Conservation (phyloP, 2,329 filamentous ascomycete genomes). For the Stachybotrys elegans region DNA sequence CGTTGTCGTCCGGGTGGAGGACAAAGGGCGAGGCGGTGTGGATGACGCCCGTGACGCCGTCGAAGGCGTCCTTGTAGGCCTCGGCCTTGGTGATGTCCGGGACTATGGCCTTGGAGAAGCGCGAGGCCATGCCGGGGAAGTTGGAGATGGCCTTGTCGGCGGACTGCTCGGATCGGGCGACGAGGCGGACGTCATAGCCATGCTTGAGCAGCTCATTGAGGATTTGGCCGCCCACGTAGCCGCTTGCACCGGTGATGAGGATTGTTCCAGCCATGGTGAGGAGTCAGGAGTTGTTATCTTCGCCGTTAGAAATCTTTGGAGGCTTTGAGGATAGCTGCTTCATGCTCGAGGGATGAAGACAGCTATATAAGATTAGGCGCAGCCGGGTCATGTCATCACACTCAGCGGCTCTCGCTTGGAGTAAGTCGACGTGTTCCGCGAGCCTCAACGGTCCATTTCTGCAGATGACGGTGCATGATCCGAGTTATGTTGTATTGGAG, state of each 20-base stretch:
- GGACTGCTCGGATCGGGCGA: constrained; percentile 3
- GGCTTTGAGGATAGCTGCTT: too few relatives aligned
- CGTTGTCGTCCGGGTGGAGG: constrained; percentile 51
- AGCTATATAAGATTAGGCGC: too few relatives aligned
- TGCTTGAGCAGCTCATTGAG: constrained; percentile 4
- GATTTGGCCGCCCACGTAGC: constrained; percentile 8
- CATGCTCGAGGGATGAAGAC: too few relatives aligned
- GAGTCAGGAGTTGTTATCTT: background rate
- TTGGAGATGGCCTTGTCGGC: constrained; percentile 2
- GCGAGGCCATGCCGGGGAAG: constrained; percentile 2
- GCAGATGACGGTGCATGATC: too few relatives aligned
- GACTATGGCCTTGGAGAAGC: constrained; percentile 51
- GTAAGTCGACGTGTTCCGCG: too few relatives aligned
- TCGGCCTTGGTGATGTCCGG: constrained; percentile 64
- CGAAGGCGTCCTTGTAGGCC: constrained; percentile 56
- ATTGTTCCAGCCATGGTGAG: constrained; percentile 1
- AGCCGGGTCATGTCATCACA: too few relatives aligned
- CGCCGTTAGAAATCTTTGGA: too few relatives aligned
- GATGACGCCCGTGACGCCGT: constrained; percentile 66
- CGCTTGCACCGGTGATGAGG: constrained; percentile 10
- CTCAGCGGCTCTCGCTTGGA: too few relatives aligned
- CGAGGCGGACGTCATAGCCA: constrained; percentile 7
- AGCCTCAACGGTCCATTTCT: too few relatives aligned
- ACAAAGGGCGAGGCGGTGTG: constrained; percentile 74
- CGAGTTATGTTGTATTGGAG: too few relatives aligned